A percentile compares a stretch with the other conserved stretches of the same genome.
phyloP scores from a whole-genome alignment of 805 yeast genomes.

The Dipodascus albidus region DNA sequence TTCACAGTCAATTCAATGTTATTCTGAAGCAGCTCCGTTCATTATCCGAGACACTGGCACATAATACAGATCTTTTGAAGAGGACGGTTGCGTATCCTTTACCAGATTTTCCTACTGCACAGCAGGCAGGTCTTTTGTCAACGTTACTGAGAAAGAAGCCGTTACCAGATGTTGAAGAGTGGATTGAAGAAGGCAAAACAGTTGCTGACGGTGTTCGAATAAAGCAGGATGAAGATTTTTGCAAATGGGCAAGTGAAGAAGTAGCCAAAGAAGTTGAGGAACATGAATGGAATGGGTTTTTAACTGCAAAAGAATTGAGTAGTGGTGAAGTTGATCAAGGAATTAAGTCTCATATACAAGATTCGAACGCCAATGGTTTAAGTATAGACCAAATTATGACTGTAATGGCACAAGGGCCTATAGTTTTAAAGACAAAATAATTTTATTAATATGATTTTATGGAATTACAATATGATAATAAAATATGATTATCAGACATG shows the following conservation, averaged over 20 bases:
- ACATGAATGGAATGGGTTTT: slow-evolving; percentile 52
- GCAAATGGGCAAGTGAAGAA: slow-evolving; percentile 55
- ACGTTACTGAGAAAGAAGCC: slow-evolving; percentile 80
- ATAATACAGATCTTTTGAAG: slow-evolving; percentile 45
- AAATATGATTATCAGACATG: too few species aligned
- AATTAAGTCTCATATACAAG: not conserved
- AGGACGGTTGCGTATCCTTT: slow-evolving; percentile 74
- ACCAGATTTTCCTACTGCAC: slow-evolving; percentile 73
- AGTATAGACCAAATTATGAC: not conserved
- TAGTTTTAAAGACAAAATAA: not conserved
- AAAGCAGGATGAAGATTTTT: slow-evolving; percentile 45
- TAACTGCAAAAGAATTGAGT: slow-evolving; percentile 39
- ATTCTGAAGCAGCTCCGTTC: slow-evolving; percentile 73
- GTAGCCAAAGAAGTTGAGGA: slow-evolving; percentile 42
- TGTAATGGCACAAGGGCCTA: not conserved
- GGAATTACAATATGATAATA: too few species aligned
- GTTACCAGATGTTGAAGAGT: slow-evolving; percentile 79
- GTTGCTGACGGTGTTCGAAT: slow-evolving; percentile 22
- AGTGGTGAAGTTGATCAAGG: slow-evolving; percentile 16
- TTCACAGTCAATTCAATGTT: slow-evolving; percentile 78
- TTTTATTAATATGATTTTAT: too few species aligned
- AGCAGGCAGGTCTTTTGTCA: slow-evolving; percentile 71
- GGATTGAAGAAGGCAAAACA: slow-evolving; percentile 48
- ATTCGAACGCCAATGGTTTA: not conserved
- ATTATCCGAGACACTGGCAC: slow-evolving; percentile 56